These are phyloP conservation scores for Phytopythium vexans DNA, from an alignment of 352 stramenopile species.

Conservation along the genomic window DNA sequence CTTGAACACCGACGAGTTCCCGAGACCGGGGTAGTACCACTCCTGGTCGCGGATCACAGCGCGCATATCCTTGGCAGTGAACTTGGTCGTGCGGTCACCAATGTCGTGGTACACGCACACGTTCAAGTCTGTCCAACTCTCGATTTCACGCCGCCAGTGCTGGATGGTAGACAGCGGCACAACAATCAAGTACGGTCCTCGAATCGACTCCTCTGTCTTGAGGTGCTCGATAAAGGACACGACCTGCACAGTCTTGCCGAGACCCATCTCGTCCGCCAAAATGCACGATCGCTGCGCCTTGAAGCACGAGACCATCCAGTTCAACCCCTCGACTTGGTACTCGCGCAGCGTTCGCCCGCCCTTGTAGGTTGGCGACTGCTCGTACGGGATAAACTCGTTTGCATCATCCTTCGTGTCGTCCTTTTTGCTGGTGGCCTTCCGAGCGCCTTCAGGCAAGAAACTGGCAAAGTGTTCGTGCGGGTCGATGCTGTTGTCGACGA, in stretches of 20 bases:
- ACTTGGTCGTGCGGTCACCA: slow-evolving; percentile 72
- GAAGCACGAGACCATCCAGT: slow-evolving; percentile 88
- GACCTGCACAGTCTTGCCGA: slow-evolving; percentile 95
- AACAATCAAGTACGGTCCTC: slow-evolving; percentile 82
- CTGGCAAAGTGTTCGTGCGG: slow-evolving; percentile 87
- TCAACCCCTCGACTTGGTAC: slow-evolving; percentile 87
- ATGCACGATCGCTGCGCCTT: slow-evolving; percentile 88
- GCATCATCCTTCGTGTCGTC: slow-evolving; percentile 27
- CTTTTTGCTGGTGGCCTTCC: slow-evolving; percentile 7
- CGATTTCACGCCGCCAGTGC: slow-evolving; percentile 86
- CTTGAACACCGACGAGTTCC: slow-evolving; percentile 92
- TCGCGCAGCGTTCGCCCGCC: slow-evolving; percentile 70
- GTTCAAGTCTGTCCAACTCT: slow-evolving; percentile 96
- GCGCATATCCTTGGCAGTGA: slow-evolving; percentile 86
- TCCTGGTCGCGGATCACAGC: slow-evolving; percentile 82
- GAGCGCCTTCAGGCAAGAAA: slow-evolving; percentile 58
- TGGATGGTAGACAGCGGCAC: slow-evolving; percentile 87
- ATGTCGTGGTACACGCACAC: slow-evolving; percentile 98
- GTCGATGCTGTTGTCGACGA: slow-evolving; percentile 89
- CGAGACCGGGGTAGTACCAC: slow-evolving; percentile 85
- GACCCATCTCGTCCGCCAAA: slow-evolving; percentile 91
- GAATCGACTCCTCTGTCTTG: slow-evolving; percentile 78
- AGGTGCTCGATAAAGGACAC: slow-evolving; percentile 91
- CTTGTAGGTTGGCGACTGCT: slow-evolving; percentile 88
- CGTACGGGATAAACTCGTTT: slow-evolving; percentile 86